phyloP scores from a whole-genome alignment of 768 basidiomycete genomes.

The Cubamyces lactineus region DNA sequence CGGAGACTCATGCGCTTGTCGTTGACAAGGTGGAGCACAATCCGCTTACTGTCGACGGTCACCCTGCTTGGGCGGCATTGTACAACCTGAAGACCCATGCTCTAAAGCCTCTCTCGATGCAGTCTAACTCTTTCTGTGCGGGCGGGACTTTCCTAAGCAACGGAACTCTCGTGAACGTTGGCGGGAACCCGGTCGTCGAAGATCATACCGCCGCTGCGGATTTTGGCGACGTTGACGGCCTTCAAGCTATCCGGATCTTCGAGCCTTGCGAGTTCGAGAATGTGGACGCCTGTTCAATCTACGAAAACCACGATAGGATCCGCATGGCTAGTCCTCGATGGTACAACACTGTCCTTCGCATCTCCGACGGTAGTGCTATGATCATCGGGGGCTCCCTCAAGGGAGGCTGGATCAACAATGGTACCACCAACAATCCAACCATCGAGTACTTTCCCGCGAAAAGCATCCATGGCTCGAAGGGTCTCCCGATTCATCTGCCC shows the following conservation, averaged over 20 bases:
- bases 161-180: slow-evolving; percentile 77
- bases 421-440: slow-evolving; percentile 79
- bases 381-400: slow-evolving; percentile 81
- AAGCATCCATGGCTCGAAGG: slow-evolving; percentile 64
- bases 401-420: slow-evolving; percentile 88
- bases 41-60: slow-evolving; percentile 69
- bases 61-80: slow-evolving; percentile 81
- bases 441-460: slow-evolving; percentile 86
- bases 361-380: slow-evolving; percentile 80
- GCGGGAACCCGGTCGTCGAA: slow-evolving; percentile 79
- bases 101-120: slow-evolving; percentile 61
- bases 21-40: slow-evolving; percentile 90
- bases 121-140: slow-evolving; percentile 87
- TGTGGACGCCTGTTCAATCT: slow-evolving; percentile 57
- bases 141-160: slow-evolving; percentile 79
- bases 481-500: slow-evolving; percentile 62
- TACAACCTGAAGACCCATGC: slow-evolving; percentile 70
- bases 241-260: slow-evolving; percentile 74
- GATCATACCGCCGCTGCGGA: slow-evolving; percentile 66
- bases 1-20: slow-evolving; percentile 68
- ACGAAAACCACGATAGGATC: slow-evolving; percentile 63
- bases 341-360: slow-evolving; percentile 75
- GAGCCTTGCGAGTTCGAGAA: slow-evolving; percentile 60
- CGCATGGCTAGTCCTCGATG: slow-evolving; percentile 80
- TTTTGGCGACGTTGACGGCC: slow-evolving; percentile 75